phyloP scores from a whole-genome alignment of 1,284 basidiomycete genomes.

The Ceratobasidium sp. region DNA sequence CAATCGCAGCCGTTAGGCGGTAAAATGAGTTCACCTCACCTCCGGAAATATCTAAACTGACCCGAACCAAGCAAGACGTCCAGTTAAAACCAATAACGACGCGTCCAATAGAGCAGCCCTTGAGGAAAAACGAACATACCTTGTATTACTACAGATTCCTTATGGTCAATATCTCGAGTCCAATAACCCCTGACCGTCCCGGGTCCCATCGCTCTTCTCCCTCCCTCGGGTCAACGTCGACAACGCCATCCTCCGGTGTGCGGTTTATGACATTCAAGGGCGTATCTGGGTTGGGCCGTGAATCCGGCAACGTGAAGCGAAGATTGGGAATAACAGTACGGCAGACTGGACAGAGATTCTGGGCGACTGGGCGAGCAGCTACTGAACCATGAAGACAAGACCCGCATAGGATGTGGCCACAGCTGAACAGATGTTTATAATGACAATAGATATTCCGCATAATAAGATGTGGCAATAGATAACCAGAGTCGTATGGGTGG shows the following conservation, averaged over 20 bases:
- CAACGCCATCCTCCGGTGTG: background rate
- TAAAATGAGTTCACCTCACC: too few relatives aligned
- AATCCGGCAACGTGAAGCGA: constrained; percentile 1
- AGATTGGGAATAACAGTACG: constrained; percentile 20
- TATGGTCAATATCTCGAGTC: constrained; percentile 23
- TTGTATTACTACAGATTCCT: background rate
- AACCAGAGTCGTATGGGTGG: too few relatives aligned
- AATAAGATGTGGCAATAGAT: too few relatives aligned
- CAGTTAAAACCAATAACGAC: background rate
- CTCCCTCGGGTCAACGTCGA: background rate
- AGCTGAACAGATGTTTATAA: constrained; percentile 6
- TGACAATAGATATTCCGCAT: too few relatives aligned
- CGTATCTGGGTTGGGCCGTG: background rate
- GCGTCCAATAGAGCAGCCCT: background rate
- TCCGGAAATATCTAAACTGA: too few relatives aligned
- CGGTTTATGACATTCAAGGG: background rate
- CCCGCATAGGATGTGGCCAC: constrained; percentile 32
- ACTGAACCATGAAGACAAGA: constrained; percentile 25
- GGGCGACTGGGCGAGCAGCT: background rate
- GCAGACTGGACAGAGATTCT: constrained; percentile 19
- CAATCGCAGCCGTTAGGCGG: too few relatives aligned
- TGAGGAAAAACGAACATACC: background rate
- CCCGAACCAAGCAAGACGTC: too few relatives aligned
- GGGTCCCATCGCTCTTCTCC: background rate
- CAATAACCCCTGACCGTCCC: constrained; percentile 13